phyloP scores from a whole-genome alignment of 2,329 filamentous ascomycete genomes.

The Coniosporium uncinatum region DNA sequence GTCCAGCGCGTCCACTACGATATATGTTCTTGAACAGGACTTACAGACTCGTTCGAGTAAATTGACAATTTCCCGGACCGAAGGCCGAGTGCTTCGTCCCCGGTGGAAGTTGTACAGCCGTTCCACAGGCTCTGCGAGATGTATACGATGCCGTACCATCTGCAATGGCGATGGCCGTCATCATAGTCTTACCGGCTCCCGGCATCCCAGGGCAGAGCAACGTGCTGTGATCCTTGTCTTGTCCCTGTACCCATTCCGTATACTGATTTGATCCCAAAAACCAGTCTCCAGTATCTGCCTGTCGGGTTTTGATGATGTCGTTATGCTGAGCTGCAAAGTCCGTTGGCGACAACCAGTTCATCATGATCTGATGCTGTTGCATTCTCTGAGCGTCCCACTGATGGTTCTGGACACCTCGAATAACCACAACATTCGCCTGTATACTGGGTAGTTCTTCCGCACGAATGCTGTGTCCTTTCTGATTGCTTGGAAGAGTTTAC shows the following conservation, averaged over 20 bases:
- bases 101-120: conserved; percentile 15
- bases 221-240: conserved; percentile 8
- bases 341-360: conserved; percentile 4
- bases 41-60: conserved; percentile 10
- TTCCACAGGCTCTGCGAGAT: conserved; percentile 10
- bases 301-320: conserved; percentile 7
- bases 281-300: conserved; percentile 11
- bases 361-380: too few species aligned
- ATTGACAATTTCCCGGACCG: conserved; percentile 11
- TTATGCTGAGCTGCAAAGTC: conserved; percentile 3
- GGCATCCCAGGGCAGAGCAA: conserved; percentile 18
- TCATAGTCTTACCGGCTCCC: conserved; percentile 20
- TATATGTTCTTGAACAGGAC: conserved; percentile 16
- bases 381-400: too few species aligned
- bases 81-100: conserved; percentile 12
- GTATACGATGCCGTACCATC: conserved; percentile 16
- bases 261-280: conserved; percentile 11
- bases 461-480: too few species aligned
- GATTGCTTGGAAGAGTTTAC: too few species aligned
- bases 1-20: conserved; percentile 25
- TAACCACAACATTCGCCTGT: too few species aligned
- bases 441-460: too few species aligned
- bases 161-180: conserved; percentile 22
- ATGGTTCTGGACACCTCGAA: too few species aligned
- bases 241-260: conserved; percentile 8